phyloP scores from a whole-genome alignment of 78 protist genomes.

The Dictyostelium brefeldianum region DNA sequence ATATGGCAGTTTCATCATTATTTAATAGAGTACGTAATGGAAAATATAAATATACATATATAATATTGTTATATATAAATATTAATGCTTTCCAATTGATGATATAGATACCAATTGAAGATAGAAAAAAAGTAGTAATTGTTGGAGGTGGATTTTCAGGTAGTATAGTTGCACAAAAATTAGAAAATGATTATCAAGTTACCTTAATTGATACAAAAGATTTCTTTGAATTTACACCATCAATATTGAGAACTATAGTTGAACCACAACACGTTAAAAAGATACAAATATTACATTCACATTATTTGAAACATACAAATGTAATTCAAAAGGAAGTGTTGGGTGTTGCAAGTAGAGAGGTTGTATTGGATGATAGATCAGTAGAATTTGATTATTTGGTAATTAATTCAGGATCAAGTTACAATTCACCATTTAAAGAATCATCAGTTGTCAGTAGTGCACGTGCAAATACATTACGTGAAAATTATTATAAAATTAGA shows the following conservation, averaged over 20 bases:
- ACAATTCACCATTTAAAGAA: slow-evolving; percentile 64
- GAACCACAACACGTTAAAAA: slow-evolving; percentile 58
- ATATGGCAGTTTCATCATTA: neutral
- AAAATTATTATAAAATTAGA: slow-evolving; percentile 70
- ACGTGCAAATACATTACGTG: slow-evolving; percentile 81
- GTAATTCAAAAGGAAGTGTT: slow-evolving; percentile 60
- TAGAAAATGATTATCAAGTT: slow-evolving; percentile 82
- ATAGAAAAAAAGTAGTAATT: slow-evolving; percentile 75
- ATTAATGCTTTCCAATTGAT: neutral
- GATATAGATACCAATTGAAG: slow-evolving; percentile 50
- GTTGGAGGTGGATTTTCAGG: slow-evolving; percentile 85
- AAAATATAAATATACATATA: neutral
- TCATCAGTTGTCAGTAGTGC: slow-evolving; percentile 62
- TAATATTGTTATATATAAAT: neutral
- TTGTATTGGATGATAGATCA: slow-evolving; percentile 41
- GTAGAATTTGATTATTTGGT: slow-evolving; percentile 73
- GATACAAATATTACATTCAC: slow-evolving; percentile 78
- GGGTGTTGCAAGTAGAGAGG: slow-evolving; percentile 7
- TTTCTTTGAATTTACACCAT: slow-evolving; percentile 84
- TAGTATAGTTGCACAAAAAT: slow-evolving; percentile 76
- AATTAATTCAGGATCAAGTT: slow-evolving; percentile 75
- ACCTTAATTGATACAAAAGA: slow-evolving; percentile 79
- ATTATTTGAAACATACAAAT: slow-evolving; percentile 65
- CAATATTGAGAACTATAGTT: slow-evolving; percentile 70
- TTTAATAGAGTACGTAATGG: neutral